Evolutionary conservation across 2,329 filamentous ascomycete genomes (phyloP).

Genomic region (Cercospora citrullina): DNA sequence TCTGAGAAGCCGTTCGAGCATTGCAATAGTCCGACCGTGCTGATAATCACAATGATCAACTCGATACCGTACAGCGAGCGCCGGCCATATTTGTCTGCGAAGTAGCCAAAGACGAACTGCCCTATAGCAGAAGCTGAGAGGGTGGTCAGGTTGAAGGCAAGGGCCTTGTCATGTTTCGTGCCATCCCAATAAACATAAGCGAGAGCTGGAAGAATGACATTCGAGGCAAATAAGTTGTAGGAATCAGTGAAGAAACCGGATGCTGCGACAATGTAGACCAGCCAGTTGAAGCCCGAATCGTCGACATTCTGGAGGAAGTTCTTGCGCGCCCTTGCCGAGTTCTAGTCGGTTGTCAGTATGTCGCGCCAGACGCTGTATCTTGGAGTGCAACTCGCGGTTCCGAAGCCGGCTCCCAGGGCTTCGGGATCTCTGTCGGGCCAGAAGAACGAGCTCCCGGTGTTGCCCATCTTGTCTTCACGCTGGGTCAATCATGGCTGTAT

Average conservation of each 20-base stretch:
- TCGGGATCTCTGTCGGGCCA: slow-evolving; percentile 20
- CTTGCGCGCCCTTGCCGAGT: not conserved
- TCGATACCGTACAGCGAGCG: slow-evolving; percentile 45
- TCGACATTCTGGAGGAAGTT: slow-evolving; percentile 20
- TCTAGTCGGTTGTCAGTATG: not conserved
- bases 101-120: slow-evolving; percentile 42
- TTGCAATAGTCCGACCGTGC: slow-evolving; percentile 43
- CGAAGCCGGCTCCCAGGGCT: slow-evolving; percentile 15
- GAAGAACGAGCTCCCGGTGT: slow-evolving; percentile 12
- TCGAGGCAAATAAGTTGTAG: slow-evolving; percentile 44
- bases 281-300: slow-evolving; percentile 27
- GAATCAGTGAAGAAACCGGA: slow-evolving; percentile 45
- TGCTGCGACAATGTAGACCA: slow-evolving; percentile 43
- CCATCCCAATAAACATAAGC: slow-evolving; percentile 43
- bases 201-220: slow-evolving; percentile 44
- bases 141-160: slow-evolving; percentile 43
- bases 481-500: not conserved
- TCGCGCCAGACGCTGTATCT: not conserved
- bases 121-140: slow-evolving; percentile 44
- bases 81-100: slow-evolving; percentile 42
- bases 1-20: slow-evolving; percentile 37
- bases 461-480: not conserved
- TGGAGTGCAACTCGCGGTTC: not conserved
- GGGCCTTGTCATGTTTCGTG: slow-evolving; percentile 28
- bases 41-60: slow-evolving; percentile 44